Conservation (phyloP, 208 protist species). For the Crithidia expoeki region DNA sequence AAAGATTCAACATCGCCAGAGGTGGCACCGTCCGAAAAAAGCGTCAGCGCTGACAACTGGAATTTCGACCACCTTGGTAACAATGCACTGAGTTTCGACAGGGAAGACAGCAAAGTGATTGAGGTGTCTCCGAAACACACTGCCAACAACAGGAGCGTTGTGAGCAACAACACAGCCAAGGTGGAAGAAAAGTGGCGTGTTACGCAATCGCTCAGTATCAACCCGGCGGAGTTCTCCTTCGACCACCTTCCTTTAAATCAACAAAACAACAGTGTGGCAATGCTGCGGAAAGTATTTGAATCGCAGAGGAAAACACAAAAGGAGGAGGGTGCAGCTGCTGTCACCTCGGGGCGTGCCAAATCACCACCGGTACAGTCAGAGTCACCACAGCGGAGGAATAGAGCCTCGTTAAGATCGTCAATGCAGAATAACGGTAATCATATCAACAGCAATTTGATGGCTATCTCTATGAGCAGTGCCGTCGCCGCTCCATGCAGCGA, state of each 20-base stretch:
- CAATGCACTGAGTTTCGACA: background rate
- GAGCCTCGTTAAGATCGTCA: background rate
- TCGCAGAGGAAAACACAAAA: constrained; percentile 3
- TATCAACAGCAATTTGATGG: no score
- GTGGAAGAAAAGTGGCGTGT: constrained; percentile 12
- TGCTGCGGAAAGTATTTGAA: constrained; percentile 21
- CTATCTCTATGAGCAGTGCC: background rate
- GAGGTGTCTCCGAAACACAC: background rate
- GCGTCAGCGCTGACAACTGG: constrained; percentile 1
- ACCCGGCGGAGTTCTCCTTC: constrained; percentile 19
- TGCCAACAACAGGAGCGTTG: background rate
- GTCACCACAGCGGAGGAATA: background rate
- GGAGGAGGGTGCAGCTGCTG: background rate
- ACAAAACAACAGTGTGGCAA: constrained; percentile 17
- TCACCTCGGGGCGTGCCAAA: background rate
- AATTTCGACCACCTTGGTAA: background rate
- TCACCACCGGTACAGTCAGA: background rate
- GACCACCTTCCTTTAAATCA: constrained; percentile 17
- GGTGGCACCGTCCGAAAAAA: no score
- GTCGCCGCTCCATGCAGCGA: constrained; percentile 1
- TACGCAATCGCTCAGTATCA: constrained; percentile 26
- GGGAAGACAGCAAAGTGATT: background rate
- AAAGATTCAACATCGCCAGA: no score
- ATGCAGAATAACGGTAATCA: no score
- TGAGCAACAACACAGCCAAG: no score